Evolutionary conservation across 2,329 filamentous ascomycete genomes (phyloP).

Genomic region (Xylaria multiplex): DNA sequence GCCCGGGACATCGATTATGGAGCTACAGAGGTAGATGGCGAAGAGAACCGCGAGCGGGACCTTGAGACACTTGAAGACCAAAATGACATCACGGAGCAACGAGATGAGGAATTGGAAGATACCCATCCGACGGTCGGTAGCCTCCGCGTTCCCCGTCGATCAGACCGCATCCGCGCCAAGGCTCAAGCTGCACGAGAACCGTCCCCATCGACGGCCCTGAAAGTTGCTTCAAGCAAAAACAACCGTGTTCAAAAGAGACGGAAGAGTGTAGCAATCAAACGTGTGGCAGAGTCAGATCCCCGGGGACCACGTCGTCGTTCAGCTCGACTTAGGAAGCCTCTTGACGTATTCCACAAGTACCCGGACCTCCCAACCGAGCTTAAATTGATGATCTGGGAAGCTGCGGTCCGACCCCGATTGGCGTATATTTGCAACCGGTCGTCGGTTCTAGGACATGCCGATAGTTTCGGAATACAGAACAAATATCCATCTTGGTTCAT

Average conservation of each 20-base stretch:
- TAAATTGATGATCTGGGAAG: constrained; percentile 48
- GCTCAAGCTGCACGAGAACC: constrained; percentile 14
- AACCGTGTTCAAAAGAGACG: constrained; percentile 32
- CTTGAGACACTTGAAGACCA: constrained; percentile 9
- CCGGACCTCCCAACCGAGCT: constrained; percentile 44
- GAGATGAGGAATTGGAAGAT: constrained; percentile 5
- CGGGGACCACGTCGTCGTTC: constrained; percentile 43
- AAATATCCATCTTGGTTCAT: constrained; percentile 45
- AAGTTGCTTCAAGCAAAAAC: not conserved
- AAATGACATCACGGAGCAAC: not conserved
- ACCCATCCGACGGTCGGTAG: constrained; percentile 24
- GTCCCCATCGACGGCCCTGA: constrained; percentile 25
- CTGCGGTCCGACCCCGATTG: constrained; percentile 43
- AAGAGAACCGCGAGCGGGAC: constrained; percentile 7
- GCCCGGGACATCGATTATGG: constrained; percentile 37
- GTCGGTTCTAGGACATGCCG: constrained; percentile 25
- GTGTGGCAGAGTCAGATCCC: not conserved
- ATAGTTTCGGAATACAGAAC: constrained; percentile 41
- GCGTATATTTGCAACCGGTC: constrained; percentile 47
- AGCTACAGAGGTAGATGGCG: constrained; percentile 10
- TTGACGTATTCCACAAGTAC: constrained; percentile 46
- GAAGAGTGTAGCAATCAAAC: not conserved
- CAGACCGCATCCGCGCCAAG: constrained; percentile 33
- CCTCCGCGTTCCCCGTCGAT: constrained; percentile 32
- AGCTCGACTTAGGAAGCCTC: constrained; percentile 44